A percentile compares a stretch with the other conserved stretches of the same genome.
These are phyloP conservation scores for Suillus alpinus DNA, from an alignment of 768 basidiomycete genomes.

Conservation along the genomic window DNA sequence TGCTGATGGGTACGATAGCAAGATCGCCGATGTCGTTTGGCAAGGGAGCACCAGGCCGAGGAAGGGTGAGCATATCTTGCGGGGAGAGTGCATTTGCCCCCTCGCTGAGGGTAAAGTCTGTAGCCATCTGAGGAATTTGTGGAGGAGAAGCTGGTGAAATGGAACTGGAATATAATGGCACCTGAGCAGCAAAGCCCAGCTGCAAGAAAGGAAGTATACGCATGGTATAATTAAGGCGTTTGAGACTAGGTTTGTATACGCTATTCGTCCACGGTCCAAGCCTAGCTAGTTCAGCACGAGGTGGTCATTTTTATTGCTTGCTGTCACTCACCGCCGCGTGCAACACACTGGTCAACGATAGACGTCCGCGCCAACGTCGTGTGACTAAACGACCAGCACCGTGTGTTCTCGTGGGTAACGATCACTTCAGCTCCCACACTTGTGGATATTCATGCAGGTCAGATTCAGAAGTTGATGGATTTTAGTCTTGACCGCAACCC, in stretches of 20 bases:
- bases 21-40: slow-evolving; percentile 70
- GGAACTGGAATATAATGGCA: neutral
- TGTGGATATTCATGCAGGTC: too few relatives aligned
- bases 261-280: neutral
- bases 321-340: neutral
- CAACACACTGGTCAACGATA: neutral
- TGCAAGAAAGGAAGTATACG: neutral
- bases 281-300: too few relatives aligned
- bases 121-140: neutral
- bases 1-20: slow-evolving; percentile 60
- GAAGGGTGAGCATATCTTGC: slow-evolving; percentile 65
- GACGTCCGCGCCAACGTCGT: neutral
- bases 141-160: neutral
- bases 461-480: too few relatives aligned
- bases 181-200: neutral
- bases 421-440: neutral
- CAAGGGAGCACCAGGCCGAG: slow-evolving; percentile 62
- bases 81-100: slow-evolving; percentile 59
- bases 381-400: neutral
- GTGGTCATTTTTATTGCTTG: too few relatives aligned
- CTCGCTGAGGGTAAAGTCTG: neutral
- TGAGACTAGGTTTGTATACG: neutral
- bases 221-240: neutral
- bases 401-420: neutral
- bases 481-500: too few relatives aligned